Conservation (phyloP, 78 protist species). For the Pigoraptor vietnamica region DNA sequence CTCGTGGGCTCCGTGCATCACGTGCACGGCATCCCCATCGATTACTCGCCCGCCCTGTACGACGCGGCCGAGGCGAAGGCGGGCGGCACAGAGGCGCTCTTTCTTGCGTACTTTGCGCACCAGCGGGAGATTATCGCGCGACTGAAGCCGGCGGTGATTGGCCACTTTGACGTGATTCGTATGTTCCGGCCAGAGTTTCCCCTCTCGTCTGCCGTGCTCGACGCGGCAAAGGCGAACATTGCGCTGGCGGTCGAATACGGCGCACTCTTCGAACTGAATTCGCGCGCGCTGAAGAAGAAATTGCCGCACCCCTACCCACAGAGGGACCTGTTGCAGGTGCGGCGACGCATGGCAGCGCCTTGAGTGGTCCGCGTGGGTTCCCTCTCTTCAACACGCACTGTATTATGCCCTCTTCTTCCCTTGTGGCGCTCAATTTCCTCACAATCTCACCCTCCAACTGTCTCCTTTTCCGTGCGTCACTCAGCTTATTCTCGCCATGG, state of each 20-base stretch:
- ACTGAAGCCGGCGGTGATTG: neutral
- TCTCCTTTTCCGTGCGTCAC: neutral
- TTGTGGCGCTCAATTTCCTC: neutral
- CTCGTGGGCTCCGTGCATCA: conserved; percentile 9
- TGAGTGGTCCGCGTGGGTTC: neutral
- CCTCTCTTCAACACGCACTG: neutral
- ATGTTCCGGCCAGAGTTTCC: neutral
- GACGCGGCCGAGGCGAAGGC: neutral
- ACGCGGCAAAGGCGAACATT: neutral
- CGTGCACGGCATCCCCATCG: conserved; percentile 1
- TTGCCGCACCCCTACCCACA: neutral
- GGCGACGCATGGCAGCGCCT: neutral
- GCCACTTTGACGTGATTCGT: conserved; percentile 9
- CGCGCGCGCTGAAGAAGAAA: neutral
- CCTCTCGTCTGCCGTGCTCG: neutral
- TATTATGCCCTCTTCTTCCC: too few species aligned
- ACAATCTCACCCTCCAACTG: neutral
- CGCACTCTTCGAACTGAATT: conserved; percentile 1
- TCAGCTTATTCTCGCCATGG: neutral
- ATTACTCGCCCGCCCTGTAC: neutral
- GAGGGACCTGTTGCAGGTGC: neutral
- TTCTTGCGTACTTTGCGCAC: neutral
- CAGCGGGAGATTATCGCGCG: neutral
- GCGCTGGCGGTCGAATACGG: neutral
- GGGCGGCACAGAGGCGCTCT: neutral